Evolutionary conservation across 352 stramenopile species (phyloP).

Genomic region (Globisporangium radiosum): DNA sequence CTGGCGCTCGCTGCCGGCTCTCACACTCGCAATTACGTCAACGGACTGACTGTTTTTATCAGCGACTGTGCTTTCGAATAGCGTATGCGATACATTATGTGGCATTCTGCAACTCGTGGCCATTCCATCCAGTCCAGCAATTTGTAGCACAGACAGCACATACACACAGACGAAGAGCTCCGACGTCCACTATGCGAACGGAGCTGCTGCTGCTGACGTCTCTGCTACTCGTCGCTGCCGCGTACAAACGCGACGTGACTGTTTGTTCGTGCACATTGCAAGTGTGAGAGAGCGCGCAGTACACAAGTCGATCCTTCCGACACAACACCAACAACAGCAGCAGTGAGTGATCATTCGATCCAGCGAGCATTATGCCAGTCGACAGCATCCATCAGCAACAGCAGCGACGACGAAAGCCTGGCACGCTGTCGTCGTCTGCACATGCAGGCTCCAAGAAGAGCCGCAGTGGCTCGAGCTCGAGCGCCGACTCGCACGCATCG

Average conservation of each 20-base stretch:
- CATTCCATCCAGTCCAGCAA: too few relatives aligned
- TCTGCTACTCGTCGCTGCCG: neutral
- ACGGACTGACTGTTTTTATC: neutral
- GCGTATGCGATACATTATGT: neutral
- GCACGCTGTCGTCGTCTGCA: slow-evolving; percentile 1
- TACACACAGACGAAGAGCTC: neutral
- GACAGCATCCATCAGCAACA: neutral
- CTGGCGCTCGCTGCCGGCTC: neutral
- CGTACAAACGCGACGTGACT: neutral
- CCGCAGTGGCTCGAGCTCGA: neutral
- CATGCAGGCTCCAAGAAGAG: slow-evolving; percentile 1
- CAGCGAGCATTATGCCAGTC: neutral
- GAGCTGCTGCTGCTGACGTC: neutral
- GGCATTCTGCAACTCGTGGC: neutral
- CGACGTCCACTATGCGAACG: too few relatives aligned
- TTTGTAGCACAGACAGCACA: too few relatives aligned
- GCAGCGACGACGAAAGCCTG: neutral
- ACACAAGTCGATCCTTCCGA: neutral
- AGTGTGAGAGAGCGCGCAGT: neutral
- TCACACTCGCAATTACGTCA: neutral
- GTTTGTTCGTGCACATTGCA: too few relatives aligned
- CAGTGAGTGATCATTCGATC: neutral
- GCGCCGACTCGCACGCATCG: neutral
- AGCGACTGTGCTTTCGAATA: neutral
- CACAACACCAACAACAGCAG: neutral